Evolutionary conservation across 306 rosid genomes (phyloP).

Genomic region (Trifolium pratense): DNA sequence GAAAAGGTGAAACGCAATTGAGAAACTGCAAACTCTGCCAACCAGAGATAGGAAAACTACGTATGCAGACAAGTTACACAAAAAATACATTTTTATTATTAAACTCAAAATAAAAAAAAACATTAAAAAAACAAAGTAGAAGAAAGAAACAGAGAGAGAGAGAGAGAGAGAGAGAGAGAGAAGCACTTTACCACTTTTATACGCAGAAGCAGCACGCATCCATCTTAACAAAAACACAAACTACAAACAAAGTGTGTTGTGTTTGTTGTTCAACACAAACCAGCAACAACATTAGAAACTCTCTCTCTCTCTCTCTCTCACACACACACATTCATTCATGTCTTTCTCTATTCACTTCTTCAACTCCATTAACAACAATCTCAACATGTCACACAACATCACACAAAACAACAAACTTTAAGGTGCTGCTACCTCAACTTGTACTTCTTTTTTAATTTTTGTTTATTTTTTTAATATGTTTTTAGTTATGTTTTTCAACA

Average conservation of each 20-base stretch:
- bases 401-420: conserved; percentile 29
- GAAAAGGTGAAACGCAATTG: conserved; percentile 2
- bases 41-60: conserved; percentile 59
- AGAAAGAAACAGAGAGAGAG: conserved; percentile 16
- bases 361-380: conserved; percentile 15
- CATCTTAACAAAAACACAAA: conserved; percentile 66
- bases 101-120: conserved; percentile 17
- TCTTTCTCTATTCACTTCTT: conserved; percentile 33
- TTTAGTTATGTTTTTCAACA: conserved; percentile 23
- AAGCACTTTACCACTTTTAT: conserved; percentile 91
- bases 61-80: conserved; percentile 63
- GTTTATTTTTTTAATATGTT: neutral
- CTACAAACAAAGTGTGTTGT: conserved; percentile 44
- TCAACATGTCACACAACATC: conserved; percentile 15
- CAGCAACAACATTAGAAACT: too few relatives aligned
- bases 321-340: conserved; percentile 42
- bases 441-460: neutral
- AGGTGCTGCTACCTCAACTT: conserved; percentile 29
- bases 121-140: conserved; percentile 9
- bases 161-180: conserved; percentile 38
- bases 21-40: conserved; percentile 58
- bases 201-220: conserved; percentile 81
- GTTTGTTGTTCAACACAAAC: conserved; percentile 28
- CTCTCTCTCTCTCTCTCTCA: too few relatives aligned
- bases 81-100: conserved; percentile 6